These are phyloP conservation scores for Astrothelium macrocarpum DNA, from an alignment of 495 filamentous ascomycete genomes.

Conservation along the genomic window DNA sequence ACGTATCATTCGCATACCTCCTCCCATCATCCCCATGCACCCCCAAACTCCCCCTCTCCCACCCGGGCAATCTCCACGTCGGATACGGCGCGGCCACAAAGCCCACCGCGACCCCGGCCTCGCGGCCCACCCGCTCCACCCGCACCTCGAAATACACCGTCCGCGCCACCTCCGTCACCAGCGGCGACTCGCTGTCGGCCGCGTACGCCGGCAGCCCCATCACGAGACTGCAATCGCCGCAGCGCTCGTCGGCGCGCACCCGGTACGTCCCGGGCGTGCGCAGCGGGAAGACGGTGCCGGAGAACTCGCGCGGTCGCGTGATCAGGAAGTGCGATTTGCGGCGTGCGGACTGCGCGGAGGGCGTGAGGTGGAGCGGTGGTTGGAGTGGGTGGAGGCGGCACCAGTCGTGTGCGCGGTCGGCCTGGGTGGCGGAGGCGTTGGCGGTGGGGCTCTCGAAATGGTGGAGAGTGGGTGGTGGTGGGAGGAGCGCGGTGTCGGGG, in stretches of 20 bases:
- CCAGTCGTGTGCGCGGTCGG: constrained; percentile 64
- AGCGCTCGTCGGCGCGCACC: not conserved
- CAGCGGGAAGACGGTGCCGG: constrained; percentile 33
- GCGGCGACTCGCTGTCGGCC: constrained; percentile 56
- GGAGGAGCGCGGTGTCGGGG: constrained; percentile 69
- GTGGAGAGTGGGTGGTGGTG: constrained; percentile 67
- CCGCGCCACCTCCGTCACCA: constrained; percentile 42
- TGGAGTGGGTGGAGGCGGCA: constrained; percentile 55
- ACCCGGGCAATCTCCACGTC: constrained; percentile 77
- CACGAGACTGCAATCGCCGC: constrained; percentile 47
- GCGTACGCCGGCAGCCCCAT: constrained; percentile 70
- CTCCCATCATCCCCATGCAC: constrained; percentile 89
- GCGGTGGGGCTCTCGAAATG: constrained; percentile 57
- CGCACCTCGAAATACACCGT: constrained; percentile 75
- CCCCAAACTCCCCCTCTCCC: constrained; percentile 77
- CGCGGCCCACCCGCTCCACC: constrained; percentile 37
- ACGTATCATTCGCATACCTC: constrained; percentile 75
- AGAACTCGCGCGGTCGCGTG: constrained; percentile 39
- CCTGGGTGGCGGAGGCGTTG: constrained; percentile 62
- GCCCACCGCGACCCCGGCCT: constrained; percentile 58
- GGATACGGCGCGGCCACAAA: constrained; percentile 78
- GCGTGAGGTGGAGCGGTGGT: constrained; percentile 38
- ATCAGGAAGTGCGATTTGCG: constrained; percentile 38
- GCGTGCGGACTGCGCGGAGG: constrained; percentile 37
- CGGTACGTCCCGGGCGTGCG: constrained; percentile 30